Base-by-base conservation (phyloP, 2,329 filamentous ascomycete species). In the Aspergillus japonicus region DNA sequence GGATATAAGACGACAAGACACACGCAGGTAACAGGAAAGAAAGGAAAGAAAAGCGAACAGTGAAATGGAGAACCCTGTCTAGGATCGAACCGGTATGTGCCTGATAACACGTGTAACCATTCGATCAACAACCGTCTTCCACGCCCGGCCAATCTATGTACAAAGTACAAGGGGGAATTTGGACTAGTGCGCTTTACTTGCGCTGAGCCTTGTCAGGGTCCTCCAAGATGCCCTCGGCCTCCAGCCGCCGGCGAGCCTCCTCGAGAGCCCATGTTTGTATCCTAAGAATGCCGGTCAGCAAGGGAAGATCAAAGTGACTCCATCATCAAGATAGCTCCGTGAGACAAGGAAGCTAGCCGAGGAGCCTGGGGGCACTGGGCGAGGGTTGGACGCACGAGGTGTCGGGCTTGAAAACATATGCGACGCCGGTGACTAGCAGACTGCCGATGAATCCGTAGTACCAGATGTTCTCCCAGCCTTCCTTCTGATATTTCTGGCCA, bases 231-330 rank as follows among this genome's bases (percentile, higher is more conserved):
- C 95, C 95, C 83, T 99, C 95, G 62, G 88, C 90, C 82, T 99
- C 95, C 85, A 99, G 87, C 82, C 95, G 86, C 82, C 95, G 87
- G 74, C 95, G 87, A 56, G 95, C 95, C 82, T 99, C 95, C 81
- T 99, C 95, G 48, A 99, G 87, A 64, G 95, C 95, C 95, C 95
- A 99, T 57, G 94, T 98, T 83, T 98, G 95, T 87, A 99, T 97
- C 78, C 95, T 99, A 71, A 62, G 59, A 23, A 48, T 52, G 7
- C 50, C 51, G 52, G 63, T 75, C 47, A 73, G 70, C 60, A 23
- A 35, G 31, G n/a, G 47, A n/a, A 26, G n/a, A 16, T 10, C 44
- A 26, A 33, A 23, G 26, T 16, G 16, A n/a, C 14, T 47, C 10
- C 12, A 16, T 12, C 19, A 8, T 12, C 2, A 35, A n/a, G n/a